Percentiles rank a stretch among this genome's conserved stretches.
phyloP scores from a whole-genome alignment of 2,329 filamentous ascomycete genomes.

The Phoma sp. region DNA sequence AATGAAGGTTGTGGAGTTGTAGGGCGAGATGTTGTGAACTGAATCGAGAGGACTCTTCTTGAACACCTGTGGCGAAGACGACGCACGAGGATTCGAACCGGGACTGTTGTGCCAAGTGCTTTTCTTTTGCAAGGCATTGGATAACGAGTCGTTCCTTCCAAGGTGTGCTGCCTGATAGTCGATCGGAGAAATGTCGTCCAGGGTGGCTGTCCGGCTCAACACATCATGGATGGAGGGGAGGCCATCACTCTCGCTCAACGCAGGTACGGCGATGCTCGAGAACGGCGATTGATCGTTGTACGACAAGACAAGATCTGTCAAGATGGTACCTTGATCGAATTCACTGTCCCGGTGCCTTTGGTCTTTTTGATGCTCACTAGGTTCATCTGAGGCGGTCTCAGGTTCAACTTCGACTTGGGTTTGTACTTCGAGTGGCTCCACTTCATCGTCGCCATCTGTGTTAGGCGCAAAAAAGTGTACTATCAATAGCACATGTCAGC shows the following conservation, averaged over 20 bases:
- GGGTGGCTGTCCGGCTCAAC: conserved; percentile 11
- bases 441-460: conserved; percentile 33
- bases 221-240: conserved; percentile 29
- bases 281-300: conserved; percentile 18
- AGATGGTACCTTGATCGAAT: conserved; percentile 3
- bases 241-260: conserved; percentile 16
- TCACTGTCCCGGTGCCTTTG: not conserved
- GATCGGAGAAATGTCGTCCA: conserved; percentile 16
- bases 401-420: conserved; percentile 18
- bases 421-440: conserved; percentile 10
- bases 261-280: conserved; percentile 13
- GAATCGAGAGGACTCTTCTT: conserved; percentile 25
- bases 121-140: conserved; percentile 11
- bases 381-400: conserved; percentile 19
- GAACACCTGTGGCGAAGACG: conserved; percentile 10
- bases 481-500: conserved; percentile 11
- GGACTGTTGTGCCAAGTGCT: conserved; percentile 21
- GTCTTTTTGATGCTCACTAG: conserved; percentile 1
- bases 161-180: conserved; percentile 8
- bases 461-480: conserved; percentile 40
- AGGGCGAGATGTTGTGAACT: conserved; percentile 31
- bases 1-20: conserved; percentile 32
- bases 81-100: conserved; percentile 15
- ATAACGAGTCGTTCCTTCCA: conserved; percentile 8
- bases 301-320: conserved; percentile 10